phyloP scores from a whole-genome alignment of 1,284 basidiomycete genomes.

The Malassezia psittaci region DNA sequence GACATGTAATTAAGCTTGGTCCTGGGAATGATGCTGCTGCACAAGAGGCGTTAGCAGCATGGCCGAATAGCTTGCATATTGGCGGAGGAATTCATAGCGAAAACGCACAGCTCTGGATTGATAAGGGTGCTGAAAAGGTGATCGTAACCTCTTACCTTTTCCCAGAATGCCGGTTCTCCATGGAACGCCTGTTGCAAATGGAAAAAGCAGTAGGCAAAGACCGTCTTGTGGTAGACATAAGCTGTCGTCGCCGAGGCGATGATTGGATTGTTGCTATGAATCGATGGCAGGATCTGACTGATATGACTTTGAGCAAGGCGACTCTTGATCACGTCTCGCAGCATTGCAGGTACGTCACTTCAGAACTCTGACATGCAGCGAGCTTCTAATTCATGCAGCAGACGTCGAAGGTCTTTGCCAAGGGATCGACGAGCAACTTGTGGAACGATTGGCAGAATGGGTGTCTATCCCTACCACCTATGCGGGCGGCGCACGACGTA shows the following conservation, averaged over 20 bases:
- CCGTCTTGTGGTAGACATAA: conserved; percentile 86
- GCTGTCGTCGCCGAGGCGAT: conserved; percentile 68
- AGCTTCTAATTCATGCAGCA: conserved; percentile 91
- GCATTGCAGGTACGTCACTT: conserved; percentile 18
- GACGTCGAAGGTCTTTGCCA: conserved; percentile 95
- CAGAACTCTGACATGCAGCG: conserved; percentile 61
- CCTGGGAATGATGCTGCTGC: conserved; percentile 77
- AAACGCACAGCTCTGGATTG: conserved; percentile 77
- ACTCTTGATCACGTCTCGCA: conserved; percentile 20
- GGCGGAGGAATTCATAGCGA: conserved; percentile 79
- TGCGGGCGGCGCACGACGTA: conserved; percentile 87
- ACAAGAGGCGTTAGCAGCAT: conserved; percentile 65
- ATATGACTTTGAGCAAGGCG: conserved; percentile 65
- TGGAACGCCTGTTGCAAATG: conserved; percentile 61
- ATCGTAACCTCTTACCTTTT: conserved; percentile 96
- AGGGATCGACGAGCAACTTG: conserved; percentile 86
- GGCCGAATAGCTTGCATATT: conserved; percentile 75
- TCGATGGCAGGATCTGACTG: conserved; percentile 92
- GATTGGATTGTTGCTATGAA: conserved; percentile 97
- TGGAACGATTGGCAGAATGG: conserved; percentile 85
- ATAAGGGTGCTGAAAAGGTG: conserved; percentile 83
- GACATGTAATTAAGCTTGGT: conserved; percentile 94
- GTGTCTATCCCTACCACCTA: conserved; percentile 84
- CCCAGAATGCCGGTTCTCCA: conserved; percentile 66
- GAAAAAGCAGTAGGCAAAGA: conserved; percentile 67